phyloP scores from a whole-genome alignment of 2,329 filamentous ascomycete species.

The Scedosporium aurantiacum region DNA sequence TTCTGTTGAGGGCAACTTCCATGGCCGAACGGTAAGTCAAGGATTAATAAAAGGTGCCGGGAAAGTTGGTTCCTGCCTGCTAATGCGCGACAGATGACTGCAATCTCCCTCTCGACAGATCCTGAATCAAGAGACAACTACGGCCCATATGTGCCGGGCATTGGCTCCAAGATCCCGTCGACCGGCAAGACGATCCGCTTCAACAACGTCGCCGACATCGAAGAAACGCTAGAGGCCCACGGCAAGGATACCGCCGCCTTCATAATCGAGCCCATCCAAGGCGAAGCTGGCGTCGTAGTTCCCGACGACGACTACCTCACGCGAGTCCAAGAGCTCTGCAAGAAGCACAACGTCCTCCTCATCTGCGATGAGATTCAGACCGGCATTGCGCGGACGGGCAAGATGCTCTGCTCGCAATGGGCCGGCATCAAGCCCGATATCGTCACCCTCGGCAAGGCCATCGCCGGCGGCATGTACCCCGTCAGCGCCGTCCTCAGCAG shows the following conservation, averaged over 20 bases:
- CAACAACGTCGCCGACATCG: constrained; percentile 73
- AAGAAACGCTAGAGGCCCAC: constrained; percentile 66
- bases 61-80: background rate
- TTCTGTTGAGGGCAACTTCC: constrained; percentile 84
- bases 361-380: constrained; percentile 99
- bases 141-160: constrained; percentile 83
- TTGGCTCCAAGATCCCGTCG: constrained; percentile 65
- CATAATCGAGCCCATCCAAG: constrained; percentile 93
- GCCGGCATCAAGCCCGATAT: constrained; percentile 90
- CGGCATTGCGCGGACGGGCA: constrained; percentile 87
- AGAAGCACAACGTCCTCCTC: constrained; percentile 87
- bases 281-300: constrained; percentile 92
- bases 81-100: constrained; percentile 56
- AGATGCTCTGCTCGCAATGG: constrained; percentile 91
- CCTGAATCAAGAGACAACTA: constrained; percentile 95
- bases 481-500: constrained; percentile 83
- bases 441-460: constrained; percentile 90
- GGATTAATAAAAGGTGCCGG: background rate
- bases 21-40: constrained; percentile 73
- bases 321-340: constrained; percentile 74
- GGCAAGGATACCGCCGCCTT: constrained; percentile 83
- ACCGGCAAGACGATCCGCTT: constrained; percentile 71
- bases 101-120: constrained; percentile 90
- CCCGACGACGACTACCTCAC: constrained; percentile 80
- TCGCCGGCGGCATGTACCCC: constrained; percentile 98